Evolutionary conservation across 106 monocot genomes (phyloP).

Genomic region (Apostasia ramifera): DNA sequence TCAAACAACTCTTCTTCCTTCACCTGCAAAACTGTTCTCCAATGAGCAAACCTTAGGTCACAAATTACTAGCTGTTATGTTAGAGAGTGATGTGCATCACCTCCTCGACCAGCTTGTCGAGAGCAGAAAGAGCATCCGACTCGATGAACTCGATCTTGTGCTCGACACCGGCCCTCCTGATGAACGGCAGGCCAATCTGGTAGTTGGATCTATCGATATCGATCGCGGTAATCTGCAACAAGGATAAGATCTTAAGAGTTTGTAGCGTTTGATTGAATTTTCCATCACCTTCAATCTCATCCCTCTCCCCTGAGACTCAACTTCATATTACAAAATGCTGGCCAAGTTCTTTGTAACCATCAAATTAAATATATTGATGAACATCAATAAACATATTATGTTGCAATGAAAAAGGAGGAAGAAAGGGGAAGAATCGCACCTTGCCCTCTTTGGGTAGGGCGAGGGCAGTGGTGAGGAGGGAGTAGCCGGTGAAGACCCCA

Average conservation of each 20-base stretch:
- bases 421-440: slow-evolving; percentile 5
- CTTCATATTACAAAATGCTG: no score
- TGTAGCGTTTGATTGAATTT: no score
- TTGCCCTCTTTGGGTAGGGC: slow-evolving; percentile 42
- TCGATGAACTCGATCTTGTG: slow-evolving; percentile 30
- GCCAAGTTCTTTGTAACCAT: no score
- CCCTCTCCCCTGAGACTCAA: no score
- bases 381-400: background rate
- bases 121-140: slow-evolving; percentile 14
- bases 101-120: slow-evolving; percentile 19
- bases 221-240: slow-evolving; percentile 19
- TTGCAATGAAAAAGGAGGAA: background rate
- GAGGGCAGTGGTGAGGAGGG: slow-evolving; percentile 39
- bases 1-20: slow-evolving; percentile 25
- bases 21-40: background rate
- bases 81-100: background rate
- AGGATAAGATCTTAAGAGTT: background rate
- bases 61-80: no score
- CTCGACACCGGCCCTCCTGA: slow-evolving; percentile 17
- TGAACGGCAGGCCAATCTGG: slow-evolving; percentile 15
- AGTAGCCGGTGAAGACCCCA: slow-evolving; percentile 52
- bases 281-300: background rate
- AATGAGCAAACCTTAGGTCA: no score
- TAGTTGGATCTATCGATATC: slow-evolving; percentile 11
- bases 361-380: no score